These are phyloP conservation scores for Populus hybrid DNA, from an alignment of 441 rosid genomes.

Conservation along the genomic window DNA sequence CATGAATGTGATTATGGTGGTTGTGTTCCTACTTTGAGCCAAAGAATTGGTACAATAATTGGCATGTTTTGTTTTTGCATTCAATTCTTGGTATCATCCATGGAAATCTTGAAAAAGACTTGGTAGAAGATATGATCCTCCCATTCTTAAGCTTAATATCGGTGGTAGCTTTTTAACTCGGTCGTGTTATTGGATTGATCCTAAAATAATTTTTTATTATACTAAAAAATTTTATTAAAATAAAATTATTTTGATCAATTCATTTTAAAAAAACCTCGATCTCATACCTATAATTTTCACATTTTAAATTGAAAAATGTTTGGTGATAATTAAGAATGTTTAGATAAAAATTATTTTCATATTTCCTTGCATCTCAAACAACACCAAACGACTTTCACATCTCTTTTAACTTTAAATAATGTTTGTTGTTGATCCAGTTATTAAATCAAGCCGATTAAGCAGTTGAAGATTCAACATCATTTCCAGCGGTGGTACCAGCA, in stretches of 20 bases:
- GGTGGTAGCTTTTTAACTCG: too few relatives aligned
- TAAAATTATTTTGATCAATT: too few relatives aligned
- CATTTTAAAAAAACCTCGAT: too few relatives aligned
- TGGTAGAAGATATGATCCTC: background rate
- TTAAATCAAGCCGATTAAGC: background rate
- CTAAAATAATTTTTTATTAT: too few relatives aligned
- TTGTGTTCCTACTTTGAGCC: background rate
- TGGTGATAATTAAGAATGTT: too few relatives aligned
- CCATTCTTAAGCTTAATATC: too few relatives aligned
- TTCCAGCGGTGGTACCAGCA: background rate
- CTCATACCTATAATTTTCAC: fast-evolving
- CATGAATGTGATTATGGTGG: background rate
- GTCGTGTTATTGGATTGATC: too few relatives aligned
- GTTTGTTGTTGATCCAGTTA: background rate
- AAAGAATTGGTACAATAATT: background rate
- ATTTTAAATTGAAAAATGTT: too few relatives aligned
- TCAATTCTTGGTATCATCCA: background rate
- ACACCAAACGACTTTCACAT: background rate
- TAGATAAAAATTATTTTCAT: too few relatives aligned
- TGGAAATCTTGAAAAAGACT: background rate
- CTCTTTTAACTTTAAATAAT: background rate
- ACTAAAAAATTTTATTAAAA: too few relatives aligned
- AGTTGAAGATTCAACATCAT: background rate
- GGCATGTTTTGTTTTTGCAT: background rate
- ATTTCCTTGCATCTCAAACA: background rate